Evolutionary conservation across 2,329 filamentous ascomycete genomes (phyloP).

Genomic region (Pseudogymnoascus pannorum): DNA sequence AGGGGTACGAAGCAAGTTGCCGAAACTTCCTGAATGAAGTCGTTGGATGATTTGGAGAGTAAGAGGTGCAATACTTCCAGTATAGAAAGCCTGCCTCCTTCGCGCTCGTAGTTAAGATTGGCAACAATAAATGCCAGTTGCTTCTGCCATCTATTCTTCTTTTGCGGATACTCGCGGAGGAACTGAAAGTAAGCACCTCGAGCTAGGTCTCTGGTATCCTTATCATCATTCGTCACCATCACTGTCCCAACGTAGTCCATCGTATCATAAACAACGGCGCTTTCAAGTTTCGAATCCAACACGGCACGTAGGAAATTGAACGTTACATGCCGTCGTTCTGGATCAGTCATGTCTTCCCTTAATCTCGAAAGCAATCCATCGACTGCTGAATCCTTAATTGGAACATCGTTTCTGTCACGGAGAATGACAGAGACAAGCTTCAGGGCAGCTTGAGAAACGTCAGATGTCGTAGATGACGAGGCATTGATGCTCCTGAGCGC

Average conservation of each 20-base stretch:
- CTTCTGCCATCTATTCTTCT: constrained; percentile 79
- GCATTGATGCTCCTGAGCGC: constrained; percentile 74
- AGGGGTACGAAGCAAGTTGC: constrained; percentile 79
- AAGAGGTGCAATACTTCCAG: constrained; percentile 86
- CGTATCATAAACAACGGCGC: constrained; percentile 82
- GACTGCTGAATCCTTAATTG: constrained; percentile 72
- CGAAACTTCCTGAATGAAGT: constrained; percentile 74
- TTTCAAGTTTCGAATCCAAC: constrained; percentile 76
- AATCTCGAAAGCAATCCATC: constrained; percentile 76
- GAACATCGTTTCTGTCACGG: constrained; percentile 68
- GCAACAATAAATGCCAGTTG: constrained; percentile 83
- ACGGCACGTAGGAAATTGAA: constrained; percentile 92
- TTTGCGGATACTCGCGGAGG: constrained; percentile 88
- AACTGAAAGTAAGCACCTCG: constrained; percentile 91
- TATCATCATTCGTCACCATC: constrained; percentile 95
- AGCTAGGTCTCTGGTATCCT: constrained; percentile 77
- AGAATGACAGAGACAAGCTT: constrained; percentile 83
- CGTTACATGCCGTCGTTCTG: constrained; percentile 82
- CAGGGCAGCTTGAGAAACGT: constrained; percentile 78
- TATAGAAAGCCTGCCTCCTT: constrained; percentile 82
- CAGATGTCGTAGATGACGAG: constrained; percentile 70
- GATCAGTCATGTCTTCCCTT: constrained; percentile 84
- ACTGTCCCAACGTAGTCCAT: constrained; percentile 82
- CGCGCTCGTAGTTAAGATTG: constrained; percentile 84
- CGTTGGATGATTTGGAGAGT: constrained; percentile 75